Evolutionary conservation across 139 green algal genomes (phyloP).

Genomic region (Dunaliella primolecta): DNA sequence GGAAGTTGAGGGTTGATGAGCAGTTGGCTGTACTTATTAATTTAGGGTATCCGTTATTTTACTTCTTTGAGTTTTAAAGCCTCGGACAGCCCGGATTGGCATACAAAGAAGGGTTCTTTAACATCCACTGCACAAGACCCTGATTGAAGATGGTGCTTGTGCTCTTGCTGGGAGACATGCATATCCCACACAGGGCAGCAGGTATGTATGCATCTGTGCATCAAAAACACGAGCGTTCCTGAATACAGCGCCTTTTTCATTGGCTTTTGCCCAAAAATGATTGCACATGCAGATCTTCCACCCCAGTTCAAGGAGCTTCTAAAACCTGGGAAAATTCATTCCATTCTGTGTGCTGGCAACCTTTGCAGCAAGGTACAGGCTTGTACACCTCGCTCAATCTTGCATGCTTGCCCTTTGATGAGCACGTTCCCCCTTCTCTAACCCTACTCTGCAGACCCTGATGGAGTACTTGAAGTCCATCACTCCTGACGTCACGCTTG

Average conservation of each 20-base stretch:
- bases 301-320: conserved; percentile 89
- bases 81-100: too few species aligned
- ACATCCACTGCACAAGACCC: too few species aligned
- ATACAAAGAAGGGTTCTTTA: too few species aligned
- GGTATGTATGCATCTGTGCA: too few species aligned
- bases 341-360: conserved; percentile 88
- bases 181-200: conserved; percentile 80
- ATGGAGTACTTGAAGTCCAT: conserved; percentile 85
- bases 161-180: conserved; percentile 88
- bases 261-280: too few species aligned
- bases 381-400: background rate
- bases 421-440: background rate
- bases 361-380: conserved; percentile 72
- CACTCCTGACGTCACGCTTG: conserved; percentile 73
- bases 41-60: too few species aligned
- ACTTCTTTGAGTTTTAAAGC: too few species aligned
- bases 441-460: conserved; percentile 53
- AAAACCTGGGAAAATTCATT: conserved; percentile 91
- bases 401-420: background rate
- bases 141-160: conserved; percentile 98
- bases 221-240: too few species aligned
- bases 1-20: too few species aligned
- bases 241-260: too few species aligned
- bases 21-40: too few species aligned
- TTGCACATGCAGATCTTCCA: conserved; percentile 71